Percentiles rank a stretch among this genome's conserved stretches.
Conservation (phyloP, 2,329 filamentous ascomycete genomes). For the Nigrospora osmanthi region DNA sequence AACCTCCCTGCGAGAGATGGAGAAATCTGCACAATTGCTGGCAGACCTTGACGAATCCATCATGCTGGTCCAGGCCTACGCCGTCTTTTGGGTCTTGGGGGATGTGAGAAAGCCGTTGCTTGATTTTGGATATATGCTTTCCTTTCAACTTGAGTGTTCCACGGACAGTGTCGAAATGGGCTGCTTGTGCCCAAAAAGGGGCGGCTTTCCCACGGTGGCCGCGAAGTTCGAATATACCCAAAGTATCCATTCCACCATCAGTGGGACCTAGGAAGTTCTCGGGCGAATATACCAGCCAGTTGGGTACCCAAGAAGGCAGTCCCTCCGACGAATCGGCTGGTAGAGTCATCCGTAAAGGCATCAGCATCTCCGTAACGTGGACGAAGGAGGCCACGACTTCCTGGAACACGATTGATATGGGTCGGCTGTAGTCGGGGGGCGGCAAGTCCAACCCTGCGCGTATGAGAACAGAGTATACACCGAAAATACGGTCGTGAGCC, state of each 20-base stretch:
- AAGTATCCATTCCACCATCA: too few relatives aligned
- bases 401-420: background rate
- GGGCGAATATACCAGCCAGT: background rate
- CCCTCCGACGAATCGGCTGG: background rate
- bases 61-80: background rate
- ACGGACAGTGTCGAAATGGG: too few relatives aligned
- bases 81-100: background rate
- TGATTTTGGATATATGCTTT: background rate
- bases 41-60: background rate
- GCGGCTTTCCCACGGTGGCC: background rate
- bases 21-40: too few relatives aligned
- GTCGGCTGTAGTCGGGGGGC: background rate
- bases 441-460: background rate
- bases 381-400: background rate
- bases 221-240: too few relatives aligned
- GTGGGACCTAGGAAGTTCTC: background rate
- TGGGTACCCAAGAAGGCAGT: background rate
- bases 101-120: background rate
- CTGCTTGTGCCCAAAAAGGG: background rate
- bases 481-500: background rate
- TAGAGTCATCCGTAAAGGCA: background rate
- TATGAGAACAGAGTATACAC: background rate
- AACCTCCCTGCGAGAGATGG: too few relatives aligned
- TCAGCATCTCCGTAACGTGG: too few relatives aligned
- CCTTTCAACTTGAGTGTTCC: background rate